Conservation (phyloP, 1,284 basidiomycete species). For the Puccinia novopanici region DNA sequence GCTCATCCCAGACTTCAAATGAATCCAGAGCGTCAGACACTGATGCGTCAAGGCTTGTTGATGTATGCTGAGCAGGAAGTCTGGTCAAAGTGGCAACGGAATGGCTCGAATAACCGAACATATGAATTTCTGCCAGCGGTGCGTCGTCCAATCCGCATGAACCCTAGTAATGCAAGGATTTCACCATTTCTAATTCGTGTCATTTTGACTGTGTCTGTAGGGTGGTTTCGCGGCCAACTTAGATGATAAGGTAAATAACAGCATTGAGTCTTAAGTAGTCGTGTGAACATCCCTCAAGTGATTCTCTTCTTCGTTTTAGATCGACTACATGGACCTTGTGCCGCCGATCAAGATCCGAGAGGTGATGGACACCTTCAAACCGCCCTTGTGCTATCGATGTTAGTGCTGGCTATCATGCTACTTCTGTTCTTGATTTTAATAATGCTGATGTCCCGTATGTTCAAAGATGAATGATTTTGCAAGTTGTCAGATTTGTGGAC, state of each 20-base stretch:
- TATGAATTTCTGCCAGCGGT: constrained; percentile 16
- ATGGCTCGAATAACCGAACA: neutral
- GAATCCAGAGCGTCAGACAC: neutral
- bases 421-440: neutral
- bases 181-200: neutral
- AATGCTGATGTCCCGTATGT: neutral
- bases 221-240: constrained; percentile 13
- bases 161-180: neutral
- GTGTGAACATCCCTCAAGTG: no score
- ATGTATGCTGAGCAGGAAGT: neutral
- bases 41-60: neutral
- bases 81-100: neutral
- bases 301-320: neutral
- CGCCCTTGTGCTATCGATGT: constrained; percentile 37
- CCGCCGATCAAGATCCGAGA: constrained; percentile 18
- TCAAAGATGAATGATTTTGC: neutral
- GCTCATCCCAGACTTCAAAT: no score
- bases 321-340: constrained; percentile 29
- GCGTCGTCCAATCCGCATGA: neutral
- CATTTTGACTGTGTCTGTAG: neutral
- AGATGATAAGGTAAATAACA: constrained; percentile 5
- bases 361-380: constrained; percentile 13
- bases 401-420: neutral
- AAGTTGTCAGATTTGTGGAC: neutral
- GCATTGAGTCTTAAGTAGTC: no score